Evolutionary conservation across 2,329 filamentous ascomycete genomes (phyloP), one percentile per base, ranked within the genome.

Genomic region (Xylariales sp.): DNA sequence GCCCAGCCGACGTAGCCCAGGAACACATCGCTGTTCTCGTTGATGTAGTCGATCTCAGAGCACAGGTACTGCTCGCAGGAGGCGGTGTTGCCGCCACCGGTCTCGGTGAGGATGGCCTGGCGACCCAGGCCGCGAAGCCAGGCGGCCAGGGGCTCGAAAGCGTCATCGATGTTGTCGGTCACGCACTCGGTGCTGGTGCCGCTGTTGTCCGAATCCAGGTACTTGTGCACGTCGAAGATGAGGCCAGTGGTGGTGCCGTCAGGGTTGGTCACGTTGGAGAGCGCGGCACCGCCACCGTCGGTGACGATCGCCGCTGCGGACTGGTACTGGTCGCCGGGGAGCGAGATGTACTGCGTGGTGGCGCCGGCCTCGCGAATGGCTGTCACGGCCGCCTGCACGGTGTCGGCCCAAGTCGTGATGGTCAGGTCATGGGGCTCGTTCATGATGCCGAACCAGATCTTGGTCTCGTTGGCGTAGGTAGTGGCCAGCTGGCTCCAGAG

Each of bases 401-500:
- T 68, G 3, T 55, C 50, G 2, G 69, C 72, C 74, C 74, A 78
- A 1, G 52, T 58, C 27, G 46, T 50, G 46, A 72, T 65, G 20
- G 56, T 51, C 6, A 52, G 33, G 28, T 66, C 62, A 46, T 73
- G 67, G 5, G 73, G 73, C 53, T 68, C 74, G 50, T 78, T 78
- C 72, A 77, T 76, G 21, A 77, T 44, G 2, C 71, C 72, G 46
- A 76, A 76, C 3, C 65, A 62, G 11, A 77, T 55, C 14, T 68
- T 70, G 12, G 52, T 43, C 35, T 69, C 51, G 6, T 45, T 49
- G 5, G 60, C 62, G 51, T 77, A 76, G 50, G 72, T 70, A 0
- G 55, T 59, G 3, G 80, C 80, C 4, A 79, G 55, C 40, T 72
- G 63, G 3, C 51, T 57, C 80, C 80, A 84, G 7, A 83, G 55